A percentile compares a stretch with the other conserved stretches of the same genome.
These are phyloP conservation scores for Umbelopsis sp. DNA, from an alignment of 192 early-diverging fungal genomes.

Conservation along the genomic window DNA sequence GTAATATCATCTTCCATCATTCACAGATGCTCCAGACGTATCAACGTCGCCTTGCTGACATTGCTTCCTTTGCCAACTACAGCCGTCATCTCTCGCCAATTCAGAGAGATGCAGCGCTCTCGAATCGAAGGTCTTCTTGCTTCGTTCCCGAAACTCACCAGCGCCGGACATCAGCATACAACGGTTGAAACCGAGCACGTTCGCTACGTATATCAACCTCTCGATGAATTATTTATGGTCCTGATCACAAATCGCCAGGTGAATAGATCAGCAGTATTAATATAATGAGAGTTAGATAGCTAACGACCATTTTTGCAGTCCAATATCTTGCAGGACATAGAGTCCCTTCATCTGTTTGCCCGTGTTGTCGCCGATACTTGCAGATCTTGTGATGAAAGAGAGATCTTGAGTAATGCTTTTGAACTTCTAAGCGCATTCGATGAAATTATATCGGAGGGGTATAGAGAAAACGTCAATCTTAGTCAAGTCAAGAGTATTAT, in stretches of 20 bases:
- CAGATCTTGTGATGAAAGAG: conserved; percentile 81
- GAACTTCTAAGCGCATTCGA: conserved; percentile 94
- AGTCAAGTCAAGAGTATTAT: conserved; percentile 91
- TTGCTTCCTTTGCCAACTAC: conserved; percentile 5
- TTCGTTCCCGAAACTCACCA: conserved; percentile 96
- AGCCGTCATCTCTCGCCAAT: conserved; percentile 93
- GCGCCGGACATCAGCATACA: conserved; percentile 90
- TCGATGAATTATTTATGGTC: conserved; percentile 94
- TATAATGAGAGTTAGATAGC: not conserved
- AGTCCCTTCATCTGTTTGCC: conserved; percentile 92
- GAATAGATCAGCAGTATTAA: conserved; percentile 32
- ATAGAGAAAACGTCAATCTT: conserved; percentile 89
- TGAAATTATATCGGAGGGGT: conserved; percentile 91
- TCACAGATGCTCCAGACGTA: conserved; percentile 6
- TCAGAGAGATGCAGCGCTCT: conserved; percentile 94
- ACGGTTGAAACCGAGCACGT: conserved; percentile 97
- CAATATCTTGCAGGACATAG: conserved; percentile 99
- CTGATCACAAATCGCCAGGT: conserved; percentile 92
- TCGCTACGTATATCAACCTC: conserved; percentile 97
- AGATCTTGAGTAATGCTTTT: conserved; percentile 84
- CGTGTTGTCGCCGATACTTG: conserved; percentile 91
- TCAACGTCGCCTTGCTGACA: not conserved
- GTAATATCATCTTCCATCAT: conserved; percentile 47
- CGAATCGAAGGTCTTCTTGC: conserved; percentile 96
- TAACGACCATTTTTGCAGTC: conserved; percentile 43